Evolutionary conservation across 768 basidiomycete genomes (phyloP), one percentile per base, ranked within the genome.

Genomic region (Mycena venus): DNA sequence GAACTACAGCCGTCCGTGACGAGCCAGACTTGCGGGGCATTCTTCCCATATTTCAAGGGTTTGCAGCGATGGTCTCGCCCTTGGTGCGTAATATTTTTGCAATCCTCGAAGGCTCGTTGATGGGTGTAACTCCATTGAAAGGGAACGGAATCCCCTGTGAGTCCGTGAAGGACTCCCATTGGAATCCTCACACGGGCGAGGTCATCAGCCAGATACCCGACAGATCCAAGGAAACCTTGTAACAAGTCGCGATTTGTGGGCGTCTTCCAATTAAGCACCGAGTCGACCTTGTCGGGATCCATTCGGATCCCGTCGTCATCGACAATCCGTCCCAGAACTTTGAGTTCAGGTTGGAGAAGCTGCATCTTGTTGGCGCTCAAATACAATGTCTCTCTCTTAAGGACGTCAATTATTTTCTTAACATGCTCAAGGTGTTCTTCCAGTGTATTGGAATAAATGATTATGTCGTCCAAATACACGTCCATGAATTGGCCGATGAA

Each of bases 51-150:
- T 59, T 75, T 38, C 8, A 83, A 21, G 4, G 81, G 79, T 3
- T 68, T 51, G 6, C 81, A 59, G 63, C 68, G 62, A 49, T 83
- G 82, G 7, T 83, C 69, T 7, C 76, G 51, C 27, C 59, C 67
- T 3, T 34, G 25, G 4, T 77, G 19, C 0, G 78, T 78, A 0
- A 84, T 47, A 0, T 34, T n/a, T 66, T 87, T 87, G 19, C 86
- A 79, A 3, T 80, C 79, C 17, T 85, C 79, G 70, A 60, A 60
- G 23, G 58, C 32, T 3, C 56, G 29, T n/a, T 58, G 56, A n/a
- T n/a, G n/a, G n/a, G n/a, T n/a, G n/a, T n/a, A n/a, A n/a, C n/a
- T n/a, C n/a, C n/a, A n/a, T n/a, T n/a, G n/a, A n/a, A n/a, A n/a
- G n/a, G n/a, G n/a, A n/a, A n/a, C n/a, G n/a, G n/a, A n/a, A n/a